Percentiles rank a stretch among this genome's conserved stretches.
Evolutionary conservation across 192 early-diverging fungal genomes (phyloP).

Genomic region (Rhizophagus sp.): DNA sequence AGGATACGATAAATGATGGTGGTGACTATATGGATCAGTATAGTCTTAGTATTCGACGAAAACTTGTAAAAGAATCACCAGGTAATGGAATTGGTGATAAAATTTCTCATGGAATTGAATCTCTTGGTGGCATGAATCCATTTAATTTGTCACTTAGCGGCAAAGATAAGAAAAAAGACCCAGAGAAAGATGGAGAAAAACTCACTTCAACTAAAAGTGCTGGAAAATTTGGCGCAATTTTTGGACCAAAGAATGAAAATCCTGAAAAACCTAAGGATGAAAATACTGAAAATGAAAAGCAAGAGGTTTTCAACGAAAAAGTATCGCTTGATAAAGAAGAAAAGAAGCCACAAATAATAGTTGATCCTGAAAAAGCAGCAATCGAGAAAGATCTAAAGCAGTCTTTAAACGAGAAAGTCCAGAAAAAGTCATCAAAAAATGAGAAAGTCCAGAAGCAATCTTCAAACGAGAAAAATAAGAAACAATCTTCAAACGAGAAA

Average conservation of each 20-base stretch:
- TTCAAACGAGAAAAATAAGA: no score
- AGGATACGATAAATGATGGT: neutral
- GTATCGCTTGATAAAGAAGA: neutral
- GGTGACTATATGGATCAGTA: neutral
- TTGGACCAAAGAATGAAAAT: neutral
- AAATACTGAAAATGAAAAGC: neutral
- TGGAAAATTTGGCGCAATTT: neutral
- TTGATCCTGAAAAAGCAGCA: neutral
- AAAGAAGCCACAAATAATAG: neutral
- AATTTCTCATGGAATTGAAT: constrained; percentile 1
- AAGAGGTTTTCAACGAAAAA: neutral
- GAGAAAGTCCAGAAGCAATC: no score
- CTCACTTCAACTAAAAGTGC: neutral
- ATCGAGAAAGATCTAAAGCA: neutral
- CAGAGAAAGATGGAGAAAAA: neutral
- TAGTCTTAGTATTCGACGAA: neutral
- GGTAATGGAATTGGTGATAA: neutral
- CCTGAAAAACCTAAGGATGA: neutral
- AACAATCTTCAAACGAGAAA: no score
- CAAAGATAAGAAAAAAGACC: constrained; percentile 13
- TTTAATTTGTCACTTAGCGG: constrained; percentile 5
- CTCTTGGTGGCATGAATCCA: neutral
- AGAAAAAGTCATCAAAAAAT: no score
- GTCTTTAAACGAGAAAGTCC: no score
- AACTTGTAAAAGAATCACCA: neutral